A percentile compares a stretch with the other conserved stretches of the same genome.
phyloP scores from a whole-genome alignment of 306 rosid genomes.

The Chamaecrista fasciculata region DNA sequence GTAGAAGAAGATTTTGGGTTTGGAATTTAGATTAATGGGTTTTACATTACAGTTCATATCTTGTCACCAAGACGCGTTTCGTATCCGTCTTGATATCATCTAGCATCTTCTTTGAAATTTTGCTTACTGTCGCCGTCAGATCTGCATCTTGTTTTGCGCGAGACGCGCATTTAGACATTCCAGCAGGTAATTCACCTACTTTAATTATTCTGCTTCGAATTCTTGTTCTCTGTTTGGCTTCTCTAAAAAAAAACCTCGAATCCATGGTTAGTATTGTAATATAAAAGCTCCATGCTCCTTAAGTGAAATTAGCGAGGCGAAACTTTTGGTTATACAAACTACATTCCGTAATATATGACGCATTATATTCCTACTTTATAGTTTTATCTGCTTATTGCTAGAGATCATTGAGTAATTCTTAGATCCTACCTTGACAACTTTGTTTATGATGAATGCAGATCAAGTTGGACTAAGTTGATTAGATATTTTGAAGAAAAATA shows the following conservation, averaged over 20 bases:
- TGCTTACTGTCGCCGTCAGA: constrained; percentile 56
- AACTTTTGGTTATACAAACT: constrained; percentile 12
- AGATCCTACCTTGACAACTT: constrained; percentile 32
- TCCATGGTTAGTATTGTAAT: not conserved
- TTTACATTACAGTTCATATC: constrained; percentile 83
- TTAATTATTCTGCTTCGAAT: constrained; percentile 42
- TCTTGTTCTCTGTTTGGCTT: constrained; percentile 43
- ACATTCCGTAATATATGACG: not conserved
- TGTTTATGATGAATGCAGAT: constrained; percentile 48
- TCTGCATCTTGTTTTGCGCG: constrained; percentile 49
- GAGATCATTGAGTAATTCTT: constrained; percentile 16
- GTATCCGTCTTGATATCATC: constrained; percentile 42
- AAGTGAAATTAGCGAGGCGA: constrained; percentile 6
- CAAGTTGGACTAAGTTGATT: constrained; percentile 23
- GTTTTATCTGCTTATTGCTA: constrained; percentile 25
- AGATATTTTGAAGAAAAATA: constrained; percentile 34
- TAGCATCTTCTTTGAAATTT: constrained; percentile 31
- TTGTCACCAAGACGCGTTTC: constrained; percentile 79
- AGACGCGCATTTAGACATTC: constrained; percentile 50
- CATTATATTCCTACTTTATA: constrained; percentile 16
- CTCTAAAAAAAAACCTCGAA: constrained; percentile 23
- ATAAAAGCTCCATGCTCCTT: constrained; percentile 21
- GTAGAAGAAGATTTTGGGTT: constrained; percentile 39
- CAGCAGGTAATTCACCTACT: constrained; percentile 43
- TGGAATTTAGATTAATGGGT: constrained; percentile 51